A percentile compares a stretch with the other conserved stretches of the same genome.
These are phyloP conservation scores for Neofusicoccum umdonicola DNA, from an alignment of 2,329 filamentous ascomycete genomes.

Conservation along the genomic window DNA sequence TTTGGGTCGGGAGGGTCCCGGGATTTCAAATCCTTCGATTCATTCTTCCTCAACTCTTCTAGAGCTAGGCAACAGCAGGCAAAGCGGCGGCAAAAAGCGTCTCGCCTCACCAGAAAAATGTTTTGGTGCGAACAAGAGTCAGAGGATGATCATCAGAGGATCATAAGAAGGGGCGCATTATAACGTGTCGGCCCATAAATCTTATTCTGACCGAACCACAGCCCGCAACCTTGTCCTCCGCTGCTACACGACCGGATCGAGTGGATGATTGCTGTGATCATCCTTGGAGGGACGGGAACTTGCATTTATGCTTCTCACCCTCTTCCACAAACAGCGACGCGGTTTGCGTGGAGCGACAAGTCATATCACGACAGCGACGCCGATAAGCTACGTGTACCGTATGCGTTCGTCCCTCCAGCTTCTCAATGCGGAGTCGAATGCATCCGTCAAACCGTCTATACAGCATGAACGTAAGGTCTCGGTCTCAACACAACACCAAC, in stretches of 20 bases:
- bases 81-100: neutral
- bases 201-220: neutral
- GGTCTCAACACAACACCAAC: neutral
- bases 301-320: neutral
- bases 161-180: neutral
- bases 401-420: neutral
- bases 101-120: neutral
- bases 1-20: neutral
- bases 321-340: too few species aligned
- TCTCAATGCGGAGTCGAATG: neutral
- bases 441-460: neutral
- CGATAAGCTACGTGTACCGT: neutral
- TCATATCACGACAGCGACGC: neutral
- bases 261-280: neutral
- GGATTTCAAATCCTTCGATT: neutral
- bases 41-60: constrained; percentile 1
- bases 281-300: neutral
- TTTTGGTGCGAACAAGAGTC: neutral
- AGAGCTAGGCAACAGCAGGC: neutral
- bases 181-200: neutral
- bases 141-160: neutral
- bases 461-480: neutral
- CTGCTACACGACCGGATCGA: neutral
- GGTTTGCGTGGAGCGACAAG: too few species aligned
- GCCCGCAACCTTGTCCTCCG: neutral